Percentiles rank a stretch among this genome's conserved stretches.
Evolutionary conservation across 495 filamentous ascomycete genomes (phyloP).

Genomic region (Apiosordaria backusii): DNA sequence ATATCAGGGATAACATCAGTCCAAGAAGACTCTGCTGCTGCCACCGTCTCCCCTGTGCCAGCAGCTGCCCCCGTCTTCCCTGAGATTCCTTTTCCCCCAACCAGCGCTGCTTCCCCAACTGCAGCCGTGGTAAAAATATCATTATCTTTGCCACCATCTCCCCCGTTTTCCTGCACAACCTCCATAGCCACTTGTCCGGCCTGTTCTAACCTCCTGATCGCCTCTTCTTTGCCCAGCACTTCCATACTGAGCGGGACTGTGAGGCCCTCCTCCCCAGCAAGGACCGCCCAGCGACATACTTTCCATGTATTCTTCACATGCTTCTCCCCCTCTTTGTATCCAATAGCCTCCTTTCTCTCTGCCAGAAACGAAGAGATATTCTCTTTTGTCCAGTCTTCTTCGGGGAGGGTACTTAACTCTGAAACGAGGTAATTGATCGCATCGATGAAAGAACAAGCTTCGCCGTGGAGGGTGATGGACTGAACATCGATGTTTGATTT

Average conservation of each 20-base stretch:
- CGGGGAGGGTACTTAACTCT: not conserved
- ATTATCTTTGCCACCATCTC: not conserved
- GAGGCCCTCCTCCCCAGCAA: conserved; percentile 57
- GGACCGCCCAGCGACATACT: conserved; percentile 66
- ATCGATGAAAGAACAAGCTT: not conserved
- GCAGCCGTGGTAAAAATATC: not conserved
- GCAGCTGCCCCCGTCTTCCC: not conserved
- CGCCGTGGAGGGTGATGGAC: not conserved
- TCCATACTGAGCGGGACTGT: conserved; percentile 55
- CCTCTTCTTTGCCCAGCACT: conserved; percentile 60
- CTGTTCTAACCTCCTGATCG: conserved; percentile 48
- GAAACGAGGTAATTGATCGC: not conserved
- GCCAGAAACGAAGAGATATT: not conserved
- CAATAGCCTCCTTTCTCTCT: not conserved
- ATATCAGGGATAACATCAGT: not conserved
- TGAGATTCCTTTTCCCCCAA: no score
- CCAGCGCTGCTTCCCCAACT: not conserved
- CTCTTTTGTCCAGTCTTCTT: not conserved
- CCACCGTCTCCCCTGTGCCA: not conserved
- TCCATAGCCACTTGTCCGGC: conserved; percentile 3
- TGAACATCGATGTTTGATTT: not conserved
- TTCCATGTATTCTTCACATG: conserved; percentile 40
- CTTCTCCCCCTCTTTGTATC: conserved; percentile 26
- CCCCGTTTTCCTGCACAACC: not conserved
- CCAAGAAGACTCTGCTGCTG: not conserved